Conservation (phyloP, 1,139 yeast species). For the Yamadazyma epiphylla region DNA sequence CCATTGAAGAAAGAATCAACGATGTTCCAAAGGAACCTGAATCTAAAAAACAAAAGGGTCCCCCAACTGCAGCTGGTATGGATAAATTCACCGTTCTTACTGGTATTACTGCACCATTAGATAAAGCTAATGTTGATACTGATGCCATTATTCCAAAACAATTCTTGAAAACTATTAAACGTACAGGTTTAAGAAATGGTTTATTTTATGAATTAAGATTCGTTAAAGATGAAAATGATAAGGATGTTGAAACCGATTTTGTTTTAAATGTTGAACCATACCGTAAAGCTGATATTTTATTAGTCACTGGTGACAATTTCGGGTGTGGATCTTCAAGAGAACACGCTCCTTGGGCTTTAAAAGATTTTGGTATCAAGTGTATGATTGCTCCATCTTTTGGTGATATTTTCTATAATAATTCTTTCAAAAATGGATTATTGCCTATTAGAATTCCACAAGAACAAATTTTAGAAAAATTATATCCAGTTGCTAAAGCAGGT, state of each 20-base stretch:
- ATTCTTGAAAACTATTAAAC: conserved; percentile 92
- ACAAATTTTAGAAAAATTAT: conserved; percentile 61
- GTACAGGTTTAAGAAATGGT: conserved; percentile 89
- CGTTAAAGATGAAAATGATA: conserved; percentile 62
- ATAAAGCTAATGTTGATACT: conserved; percentile 93
- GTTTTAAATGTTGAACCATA: conserved; percentile 83
- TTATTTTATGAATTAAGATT: conserved; percentile 88
- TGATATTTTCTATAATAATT: conserved; percentile 95
- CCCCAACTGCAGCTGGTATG: conserved; percentile 50
- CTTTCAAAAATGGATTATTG: conserved; percentile 89
- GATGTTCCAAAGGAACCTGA: conserved; percentile 55
- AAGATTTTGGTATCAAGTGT: conserved; percentile 93
- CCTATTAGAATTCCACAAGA: conserved; percentile 86
- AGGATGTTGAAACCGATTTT: conserved; percentile 81
- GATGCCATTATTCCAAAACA: conserved; percentile 99
- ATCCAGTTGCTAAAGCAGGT: conserved; percentile 77
- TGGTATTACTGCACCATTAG: conserved; percentile 90
- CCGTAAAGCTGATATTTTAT: conserved; percentile 72
- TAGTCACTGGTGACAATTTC: conserved; percentile 94
- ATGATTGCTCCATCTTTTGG: conserved; percentile 98
- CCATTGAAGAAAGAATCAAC: conserved; percentile 46
- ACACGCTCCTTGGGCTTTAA: conserved; percentile 99
- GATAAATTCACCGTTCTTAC: conserved; percentile 72
- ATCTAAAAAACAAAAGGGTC: conserved; percentile 21
- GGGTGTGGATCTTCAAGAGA: conserved; percentile 99